Evolutionary conservation across 805 yeast species (phyloP), one percentile per base, ranked within the genome.

Genomic region (Lachancea sp.): DNA sequence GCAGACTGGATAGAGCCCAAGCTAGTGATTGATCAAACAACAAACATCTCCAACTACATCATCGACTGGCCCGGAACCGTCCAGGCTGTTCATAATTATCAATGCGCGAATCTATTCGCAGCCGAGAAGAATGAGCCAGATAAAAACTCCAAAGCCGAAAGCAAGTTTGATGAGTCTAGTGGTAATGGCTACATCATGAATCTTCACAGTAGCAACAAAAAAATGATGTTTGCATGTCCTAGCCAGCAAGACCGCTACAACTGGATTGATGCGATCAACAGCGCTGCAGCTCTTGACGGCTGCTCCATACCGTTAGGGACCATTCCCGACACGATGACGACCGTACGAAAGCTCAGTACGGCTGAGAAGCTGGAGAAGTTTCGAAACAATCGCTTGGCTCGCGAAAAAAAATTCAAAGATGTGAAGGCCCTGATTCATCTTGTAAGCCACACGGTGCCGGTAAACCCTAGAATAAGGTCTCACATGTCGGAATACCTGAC

Each of bases 391-490:
- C 60, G 66, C 20, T 61, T 64, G 12, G 59, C 55, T 8, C 64
- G 74, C 2, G 57, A 53, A 1, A 56, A 58, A 13, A 67, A 69
- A 39, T 59, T 79, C 25, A 57, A 62, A 6, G 69, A 66, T 15
- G 58, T 70, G 37, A 50, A 69, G 29, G 63, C 59, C 32, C 58
- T 62, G 15, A 66, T 64, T 36, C 60, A 55, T 5, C 73, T 74
- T 34, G 62, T 78, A 33, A 57, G 66, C 15, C 59, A 72, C 17
- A 62, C 79, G 34, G 72, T 82, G 12, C 90, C 90, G 1, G 64
- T 83, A 25, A 69, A 69, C 27, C 61, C 66, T 2, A 74, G 72
- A 43, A 78, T 86, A 1, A 67, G 75, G 40, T 84, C 78, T 17
- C 56, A 63, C 4, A 49, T 82, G 17, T 58, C 68, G 11, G 60